phyloP scores from a whole-genome alignment of 352 stramenopile species.

The Globisporangium spiculum region DNA sequence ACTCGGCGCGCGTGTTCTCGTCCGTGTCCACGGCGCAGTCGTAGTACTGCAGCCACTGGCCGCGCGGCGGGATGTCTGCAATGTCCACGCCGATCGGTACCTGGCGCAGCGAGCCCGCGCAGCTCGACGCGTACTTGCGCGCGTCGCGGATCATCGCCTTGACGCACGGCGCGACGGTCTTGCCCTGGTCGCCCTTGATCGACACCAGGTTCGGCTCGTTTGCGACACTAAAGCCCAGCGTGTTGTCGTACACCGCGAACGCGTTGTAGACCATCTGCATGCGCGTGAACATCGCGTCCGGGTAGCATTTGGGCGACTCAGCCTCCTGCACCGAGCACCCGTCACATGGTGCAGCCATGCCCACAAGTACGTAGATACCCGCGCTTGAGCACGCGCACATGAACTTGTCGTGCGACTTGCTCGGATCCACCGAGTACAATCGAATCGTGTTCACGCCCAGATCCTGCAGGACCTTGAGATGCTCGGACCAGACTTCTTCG shows the following conservation, averaged over 20 bases:
- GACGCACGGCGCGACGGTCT: constrained; percentile 37
- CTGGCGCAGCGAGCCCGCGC: constrained; percentile 25
- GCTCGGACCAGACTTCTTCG: constrained; percentile 42
- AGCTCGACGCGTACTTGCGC: constrained; percentile 40
- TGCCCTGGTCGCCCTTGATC: constrained; percentile 1
- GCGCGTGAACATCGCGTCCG: constrained; percentile 36
- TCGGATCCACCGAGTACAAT: constrained; percentile 66
- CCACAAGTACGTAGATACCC: constrained; percentile 54
- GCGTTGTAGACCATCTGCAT: constrained; percentile 51
- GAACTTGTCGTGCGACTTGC: constrained; percentile 65
- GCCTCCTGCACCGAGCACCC: constrained; percentile 36
- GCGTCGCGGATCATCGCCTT: constrained; percentile 50
- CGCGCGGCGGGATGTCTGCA: constrained; percentile 42
- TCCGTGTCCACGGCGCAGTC: constrained; percentile 40
- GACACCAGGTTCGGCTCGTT: constrained; percentile 23
- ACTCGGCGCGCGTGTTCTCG: constrained; percentile 43
- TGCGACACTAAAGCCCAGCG: constrained; percentile 42
- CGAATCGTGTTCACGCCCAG: constrained; percentile 65
- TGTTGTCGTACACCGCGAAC: constrained; percentile 61
- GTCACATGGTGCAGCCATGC: constrained; percentile 39
- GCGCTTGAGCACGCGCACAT: constrained; percentile 62
- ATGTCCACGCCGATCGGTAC: constrained; percentile 51
- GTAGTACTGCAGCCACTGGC: constrained; percentile 45
- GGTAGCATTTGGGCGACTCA: constrained; percentile 42
- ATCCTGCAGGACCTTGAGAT: constrained; percentile 51